A percentile compares a stretch with the other conserved stretches of the same genome.
Evolutionary conservation across 306 rosid genomes (phyloP).

Genomic region (Hylodesmum podocarpum): DNA sequence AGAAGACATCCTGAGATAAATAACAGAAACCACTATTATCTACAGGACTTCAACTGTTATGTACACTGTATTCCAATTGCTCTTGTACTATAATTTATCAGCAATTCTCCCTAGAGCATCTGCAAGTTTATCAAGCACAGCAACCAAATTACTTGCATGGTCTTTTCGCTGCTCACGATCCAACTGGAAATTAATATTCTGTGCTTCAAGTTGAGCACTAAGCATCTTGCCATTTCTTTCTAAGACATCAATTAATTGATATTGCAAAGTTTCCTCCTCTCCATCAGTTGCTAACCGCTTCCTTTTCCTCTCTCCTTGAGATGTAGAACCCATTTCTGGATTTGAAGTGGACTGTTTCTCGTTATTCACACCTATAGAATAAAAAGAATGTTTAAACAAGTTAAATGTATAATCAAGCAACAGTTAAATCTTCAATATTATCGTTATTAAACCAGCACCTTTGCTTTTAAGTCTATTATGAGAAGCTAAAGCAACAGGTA

Average conservation of each 20-base stretch:
- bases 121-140: slow-evolving; percentile 76
- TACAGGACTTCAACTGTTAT: slow-evolving; percentile 33
- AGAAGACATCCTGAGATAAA: slow-evolving; percentile 18
- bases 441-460: background rate
- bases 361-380: slow-evolving; percentile 40
- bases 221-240: slow-evolving; percentile 72
- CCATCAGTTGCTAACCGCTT: slow-evolving; percentile 48
- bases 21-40: slow-evolving; percentile 5
- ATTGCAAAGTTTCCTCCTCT: slow-evolving; percentile 51
- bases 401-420: background rate
- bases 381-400: background rate
- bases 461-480: background rate
- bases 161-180: slow-evolving; percentile 73
- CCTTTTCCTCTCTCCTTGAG: slow-evolving; percentile 64
- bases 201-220: slow-evolving; percentile 61
- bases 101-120: slow-evolving; percentile 76
- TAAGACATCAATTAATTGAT: slow-evolving; percentile 57
- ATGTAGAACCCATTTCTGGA: slow-evolving; percentile 59
- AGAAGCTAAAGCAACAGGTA: background rate
- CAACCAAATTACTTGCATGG: slow-evolving; percentile 53
- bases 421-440: background rate
- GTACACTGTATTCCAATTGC: slow-evolving; percentile 42
- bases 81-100: slow-evolving; percentile 59
- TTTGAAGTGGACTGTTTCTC: slow-evolving; percentile 47
- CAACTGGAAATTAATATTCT: slow-evolving; percentile 57